Conservation (phyloP, 106 monocot genomes). For the Allium cepa region DNA sequence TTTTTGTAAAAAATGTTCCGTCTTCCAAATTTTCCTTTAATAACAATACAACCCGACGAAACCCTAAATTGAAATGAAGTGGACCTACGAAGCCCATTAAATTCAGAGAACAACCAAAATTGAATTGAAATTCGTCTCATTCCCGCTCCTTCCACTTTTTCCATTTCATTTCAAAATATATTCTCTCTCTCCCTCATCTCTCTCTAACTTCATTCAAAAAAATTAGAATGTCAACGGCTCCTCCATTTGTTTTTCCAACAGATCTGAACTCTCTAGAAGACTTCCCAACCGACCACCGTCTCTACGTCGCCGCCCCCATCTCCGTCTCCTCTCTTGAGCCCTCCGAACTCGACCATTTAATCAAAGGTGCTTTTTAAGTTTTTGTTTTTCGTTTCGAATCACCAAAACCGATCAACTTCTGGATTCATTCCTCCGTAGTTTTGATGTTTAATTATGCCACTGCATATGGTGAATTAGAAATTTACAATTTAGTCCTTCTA, state of each 20-base stretch:
- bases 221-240: conserved; percentile 22
- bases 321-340: conserved; percentile 45
- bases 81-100: no score
- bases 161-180: not conserved
- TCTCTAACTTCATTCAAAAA: conserved; percentile 6
- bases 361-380: conserved; percentile 37
- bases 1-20: no score
- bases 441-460: not conserved
- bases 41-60: no score
- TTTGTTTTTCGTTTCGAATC: not conserved
- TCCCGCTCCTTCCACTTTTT: conserved; percentile 13
- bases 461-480: not conserved
- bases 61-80: no score
- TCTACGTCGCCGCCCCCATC: conserved; percentile 28
- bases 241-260: conserved; percentile 70
- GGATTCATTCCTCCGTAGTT: no score
- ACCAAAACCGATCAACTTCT: not conserved
- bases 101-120: no score
- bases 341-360: conserved; percentile 72
- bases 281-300: conserved; percentile 24
- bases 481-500: not conserved
- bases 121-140: not conserved
- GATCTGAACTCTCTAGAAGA: conserved; percentile 53
- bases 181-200: not conserved
- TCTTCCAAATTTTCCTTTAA: no score